Conservation (phyloP, 345 rosid species). For the Kandelia obovata region DNA sequence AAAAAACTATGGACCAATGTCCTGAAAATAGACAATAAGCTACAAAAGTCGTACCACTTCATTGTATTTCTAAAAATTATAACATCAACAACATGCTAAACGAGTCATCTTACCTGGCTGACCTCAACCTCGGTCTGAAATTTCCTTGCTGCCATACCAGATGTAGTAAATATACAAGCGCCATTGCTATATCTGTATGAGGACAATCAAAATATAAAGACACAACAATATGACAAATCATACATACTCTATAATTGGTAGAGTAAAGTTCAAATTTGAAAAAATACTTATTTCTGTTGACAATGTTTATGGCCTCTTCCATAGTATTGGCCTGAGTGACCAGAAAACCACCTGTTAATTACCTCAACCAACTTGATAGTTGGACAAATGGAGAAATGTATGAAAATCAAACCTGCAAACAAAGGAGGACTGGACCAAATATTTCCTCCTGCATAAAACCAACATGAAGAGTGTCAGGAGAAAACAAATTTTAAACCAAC, state of each 20-base stretch:
- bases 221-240: conserved; percentile 1
- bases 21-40: neutral
- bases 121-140: conserved; percentile 26
- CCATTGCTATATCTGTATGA: conserved; percentile 17
- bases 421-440: conserved; percentile 53
- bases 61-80: neutral
- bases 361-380: conserved; percentile 1
- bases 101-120: conserved; percentile 22
- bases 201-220: neutral
- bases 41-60: too few relatives aligned
- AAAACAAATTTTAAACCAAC: neutral
- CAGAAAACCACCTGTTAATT: neutral
- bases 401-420: conserved; percentile 44
- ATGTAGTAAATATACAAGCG: conserved; percentile 27
- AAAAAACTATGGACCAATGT: neutral
- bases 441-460: conserved; percentile 44
- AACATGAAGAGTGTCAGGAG: conserved; percentile 3
- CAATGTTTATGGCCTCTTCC: conserved; percentile 54
- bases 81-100: neutral
- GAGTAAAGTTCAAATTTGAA: neutral
- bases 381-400: neutral
- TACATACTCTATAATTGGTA: neutral
- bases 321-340: conserved; percentile 39
- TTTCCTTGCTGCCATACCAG: conserved; percentile 24
- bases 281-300: conserved; percentile 50